Base-by-base conservation (phyloP, 331 rosid genomes). In the Prunus yedoensis region DNA sequence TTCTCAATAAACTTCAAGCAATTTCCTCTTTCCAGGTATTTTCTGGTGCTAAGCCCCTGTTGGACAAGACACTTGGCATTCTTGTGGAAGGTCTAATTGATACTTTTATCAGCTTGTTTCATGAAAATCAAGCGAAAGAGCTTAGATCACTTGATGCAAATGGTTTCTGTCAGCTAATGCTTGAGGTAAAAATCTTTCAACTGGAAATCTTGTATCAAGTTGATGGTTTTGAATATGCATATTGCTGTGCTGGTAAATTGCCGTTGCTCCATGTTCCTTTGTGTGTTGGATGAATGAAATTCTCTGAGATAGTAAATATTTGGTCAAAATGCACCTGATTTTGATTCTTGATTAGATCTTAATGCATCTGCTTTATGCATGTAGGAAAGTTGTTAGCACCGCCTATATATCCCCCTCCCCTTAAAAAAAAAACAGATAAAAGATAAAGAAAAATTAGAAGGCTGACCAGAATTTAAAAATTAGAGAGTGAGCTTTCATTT, bases 51-150 rank as follows among this genome's bases (percentile, higher is more conserved):
- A 92, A 89, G 76, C 97, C 97, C 79, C 96, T 95, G 53, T 82
- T 95, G 88, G 97, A 95, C 76, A 95, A 88, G 88, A 95, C 97
- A 53, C 97, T 95, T 7, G 99, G 97, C 81, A 95, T 90, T 84
- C 99, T 92, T 59, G 95, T 95, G 72, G 99, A 95, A 88, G 99
- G 99, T 66, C 90, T 95, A 73, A 91, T 95, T 81, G 99, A 95
- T 81, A 95, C 97, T 7, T 89, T 95, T 57, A 93, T 95, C 83
- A 90, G 96, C 85, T 84, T 95, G 73, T 90, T 92, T 77, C 88
- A 90, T 64, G 99, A 95, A 84, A 87, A 89, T 77, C 88, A 89
- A 82, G 71, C 71, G 30, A 76, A 65, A 41, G 97, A 95, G 79
- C 90, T 95, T 43, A 85, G 88, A 80, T 85, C 80, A 43, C 94